Evolutionary conservation across 139 green algal species (phyloP), one percentile per base, ranked within the genome.

Genomic region (Chlorella sp.): DNA sequence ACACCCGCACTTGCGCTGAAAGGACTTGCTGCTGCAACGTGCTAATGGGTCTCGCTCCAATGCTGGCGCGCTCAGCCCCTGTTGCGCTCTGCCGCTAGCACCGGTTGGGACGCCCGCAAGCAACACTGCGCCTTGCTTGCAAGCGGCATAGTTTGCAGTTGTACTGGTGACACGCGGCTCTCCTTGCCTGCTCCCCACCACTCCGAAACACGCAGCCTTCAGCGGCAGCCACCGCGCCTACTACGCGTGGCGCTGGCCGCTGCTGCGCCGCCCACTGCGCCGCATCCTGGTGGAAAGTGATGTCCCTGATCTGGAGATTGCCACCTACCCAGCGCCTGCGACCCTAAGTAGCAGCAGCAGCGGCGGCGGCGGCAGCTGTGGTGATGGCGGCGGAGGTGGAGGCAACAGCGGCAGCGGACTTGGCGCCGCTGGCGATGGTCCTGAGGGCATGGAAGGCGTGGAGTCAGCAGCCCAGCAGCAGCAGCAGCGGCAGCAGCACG

Each of bases 231-330:
- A 84, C 26, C 78, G 78, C 2, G 43, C 41, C 32, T 84, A 84
- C 62, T 84, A 36, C 26, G 62, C 60, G 62, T 84, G 78, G 78
- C 62, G 78, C 41, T 75, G 64, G 62, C 78, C 62, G 62, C 78
- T 60, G 62, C 62, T 74, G 58, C 44, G 44, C 64, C 64, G 78
- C 43, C 41, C 43, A 7, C 36, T 84, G 62, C 38, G n/a, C 16
- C 78, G 78, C 40, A 58, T 84, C 19, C 38, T 74, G 0, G 44
- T 84, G 17, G 51, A 73, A 24, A 30, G 58, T 2, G 64, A 84
- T 28, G 34, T n/a, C 1, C 26, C 7, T 28, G 54, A 30, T 17
- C 54, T 16, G 48, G 76, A 82, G 34, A 56, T 82, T 22, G 11
- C 54, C 13, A 78, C 72, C 28, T 41, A 30, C 30, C 43, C 43